Evolutionary conservation across 2,329 filamentous ascomycete genomes (phyloP).

Genomic region (Sodiomyces alkalinus): DNA sequence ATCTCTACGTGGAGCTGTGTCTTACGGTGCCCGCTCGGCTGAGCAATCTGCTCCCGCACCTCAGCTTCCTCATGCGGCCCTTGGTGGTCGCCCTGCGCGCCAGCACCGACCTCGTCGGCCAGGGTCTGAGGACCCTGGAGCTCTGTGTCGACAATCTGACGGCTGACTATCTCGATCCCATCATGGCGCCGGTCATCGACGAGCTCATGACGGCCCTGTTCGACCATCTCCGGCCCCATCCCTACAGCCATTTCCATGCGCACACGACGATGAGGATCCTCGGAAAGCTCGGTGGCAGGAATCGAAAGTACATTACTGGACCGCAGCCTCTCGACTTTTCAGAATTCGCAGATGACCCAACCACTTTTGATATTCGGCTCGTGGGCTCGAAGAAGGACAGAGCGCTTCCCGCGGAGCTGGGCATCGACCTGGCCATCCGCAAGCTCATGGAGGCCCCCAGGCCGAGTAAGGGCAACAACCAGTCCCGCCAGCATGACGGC

Average conservation of each 20-base stretch:
- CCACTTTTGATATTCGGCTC: constrained; percentile 77
- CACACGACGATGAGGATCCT: constrained; percentile 97
- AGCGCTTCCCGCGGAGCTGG: constrained; percentile 73
- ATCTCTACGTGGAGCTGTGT: constrained; percentile 93
- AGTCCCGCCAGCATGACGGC: constrained; percentile 50
- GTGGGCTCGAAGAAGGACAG: constrained; percentile 81
- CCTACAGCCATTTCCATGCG: constrained; percentile 93
- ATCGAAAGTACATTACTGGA: constrained; percentile 87
- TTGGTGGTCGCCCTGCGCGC: constrained; percentile 89
- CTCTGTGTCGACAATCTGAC: constrained; percentile 97
- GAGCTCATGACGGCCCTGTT: constrained; percentile 96
- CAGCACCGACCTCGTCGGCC: constrained; percentile 84
- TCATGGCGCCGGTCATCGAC: constrained; percentile 98
- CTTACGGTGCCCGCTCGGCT: constrained; percentile 88
- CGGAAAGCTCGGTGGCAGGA: constrained; percentile 88
- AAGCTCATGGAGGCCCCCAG: constrained; percentile 75
- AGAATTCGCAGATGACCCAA: constrained; percentile 71
- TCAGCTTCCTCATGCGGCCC: constrained; percentile 93
- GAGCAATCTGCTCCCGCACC: constrained; percentile 85
- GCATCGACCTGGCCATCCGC: constrained; percentile 75
- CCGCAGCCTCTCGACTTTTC: constrained; percentile 74
- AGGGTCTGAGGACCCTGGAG: constrained; percentile 84
- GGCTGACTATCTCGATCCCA: constrained; percentile 92
- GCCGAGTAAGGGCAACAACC: constrained; percentile 28
- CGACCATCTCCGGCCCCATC: constrained; percentile 84